Evolutionary conservation across 192 early-diverging fungal genomes (phyloP), one percentile per base, ranked within the genome.

Genomic region (Phycomyces nitens): DNA sequence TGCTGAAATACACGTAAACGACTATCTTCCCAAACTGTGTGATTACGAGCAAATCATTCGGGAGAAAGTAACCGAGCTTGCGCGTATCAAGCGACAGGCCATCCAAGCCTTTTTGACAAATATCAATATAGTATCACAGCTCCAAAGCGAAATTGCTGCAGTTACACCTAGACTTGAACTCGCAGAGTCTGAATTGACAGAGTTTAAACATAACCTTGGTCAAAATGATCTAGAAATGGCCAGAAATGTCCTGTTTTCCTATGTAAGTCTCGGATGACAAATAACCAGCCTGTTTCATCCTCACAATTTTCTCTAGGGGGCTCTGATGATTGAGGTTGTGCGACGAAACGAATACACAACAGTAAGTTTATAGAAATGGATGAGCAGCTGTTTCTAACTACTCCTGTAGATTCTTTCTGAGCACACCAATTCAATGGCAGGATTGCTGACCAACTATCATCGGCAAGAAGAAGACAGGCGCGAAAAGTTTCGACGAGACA

Each of bases 281-380:
- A 20, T 15, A 16, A 14, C 5, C 16, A 20, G 5, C 21, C 6
- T 15, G 47, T 50, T 50, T 65, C 21, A 40, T 39, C 21, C 20
- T 53, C 53, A 27, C 16, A 55, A 66, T 29, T 22, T 40, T 41
- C 20, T 52, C 16, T 60, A 76, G 74, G 75, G 72, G 18, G 68
- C 65, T 11, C 57, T 73, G 14, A 55, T 83, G 7, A 74, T 81
- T 24, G 82, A 83, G 29, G 72, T 81, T 51, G 77, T 83, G 15
- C 75, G 82, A 53, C 53, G 82, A 20, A 76, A 75, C n/a, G 82
- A 81, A 61, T 83, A 79, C 51, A 59, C 71, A 27, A 74, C 66
- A 16, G 74, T 76, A 68, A 60, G 58, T 62, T 27, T 20, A 60
- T 52, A 21, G n/a, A 27, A 20, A 34, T 29, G 24, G 23, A 47